Base-by-base conservation (phyloP, 345 rosid species). In the Corchorus olitorius region DNA sequence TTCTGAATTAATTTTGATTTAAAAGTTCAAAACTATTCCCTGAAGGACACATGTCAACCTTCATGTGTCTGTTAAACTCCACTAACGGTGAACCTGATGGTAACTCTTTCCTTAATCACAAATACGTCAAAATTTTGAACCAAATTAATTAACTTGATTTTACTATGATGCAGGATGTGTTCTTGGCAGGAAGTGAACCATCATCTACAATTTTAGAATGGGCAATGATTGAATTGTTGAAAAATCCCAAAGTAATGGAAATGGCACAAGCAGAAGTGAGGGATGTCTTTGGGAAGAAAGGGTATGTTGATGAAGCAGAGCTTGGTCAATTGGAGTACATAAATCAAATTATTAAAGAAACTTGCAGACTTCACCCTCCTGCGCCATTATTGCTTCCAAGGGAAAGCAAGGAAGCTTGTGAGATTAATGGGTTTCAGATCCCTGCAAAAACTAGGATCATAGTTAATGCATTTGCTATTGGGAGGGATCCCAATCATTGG, bases 241-340 rank as follows among this genome's bases (percentile, higher is more conserved):
- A n/a, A 62, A 35, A 37, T 35, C 67, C 67, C 16, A 0, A 63
- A 15, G 20, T 37, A 15, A 5, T 35, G 67, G 8, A 16, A 63
- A 63, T 16, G 20, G 67, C 46, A 37, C 67, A 63, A 63, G 19
- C 10, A 63, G 67, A 63, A 43, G 46, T 63, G 20, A 63, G 67
- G 46, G 12, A 7, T 5, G 46, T 35, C 46, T 35, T 63, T 35
- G 10, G 1, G 6, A 41, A 17, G 2, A 37, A 8, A 35, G 15
- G n/a, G 16, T 19, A 15, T 6, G 46, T 35, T 35, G 7, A 27
- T 27, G 27, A 27, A 27, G 27, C 27, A 27, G 27, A 27, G 27
- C 27, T 27, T 27, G 27, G 27, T 27, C 1, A 27, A 27, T 27
- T 27, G 27, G 1, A 27, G 1, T 27, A 27, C 27, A 0, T 27